Conservation (phyloP, 2,329 filamentous ascomycete species). For the Neurospora sp. region DNA sequence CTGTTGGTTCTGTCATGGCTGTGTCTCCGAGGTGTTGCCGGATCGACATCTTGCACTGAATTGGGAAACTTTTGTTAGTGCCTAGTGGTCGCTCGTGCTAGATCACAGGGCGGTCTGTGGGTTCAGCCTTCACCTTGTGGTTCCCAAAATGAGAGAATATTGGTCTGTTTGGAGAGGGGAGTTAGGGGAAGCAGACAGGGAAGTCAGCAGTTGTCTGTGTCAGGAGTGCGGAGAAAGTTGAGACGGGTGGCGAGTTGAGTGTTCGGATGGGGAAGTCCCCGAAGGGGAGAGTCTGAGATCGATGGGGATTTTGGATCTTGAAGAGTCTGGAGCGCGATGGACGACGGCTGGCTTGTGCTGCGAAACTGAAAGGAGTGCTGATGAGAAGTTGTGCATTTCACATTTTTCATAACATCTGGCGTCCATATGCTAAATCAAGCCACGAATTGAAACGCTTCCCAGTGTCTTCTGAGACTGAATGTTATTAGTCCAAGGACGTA, state of each 20-base stretch:
- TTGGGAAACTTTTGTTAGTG: neutral
- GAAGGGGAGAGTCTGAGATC: neutral
- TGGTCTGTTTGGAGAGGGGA: neutral
- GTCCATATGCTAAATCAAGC: neutral
- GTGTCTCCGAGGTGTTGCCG: neutral
- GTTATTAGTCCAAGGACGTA: neutral
- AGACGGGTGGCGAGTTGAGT: neutral
- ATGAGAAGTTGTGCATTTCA: neutral
- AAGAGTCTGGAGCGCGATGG: neutral
- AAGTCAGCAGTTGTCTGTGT: neutral
- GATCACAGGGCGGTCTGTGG: neutral
- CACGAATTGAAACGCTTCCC: neutral
- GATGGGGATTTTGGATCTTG: neutral
- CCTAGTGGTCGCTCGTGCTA: neutral
- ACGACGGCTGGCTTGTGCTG: neutral
- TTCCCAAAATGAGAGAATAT: neutral
- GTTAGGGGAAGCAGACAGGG: neutral
- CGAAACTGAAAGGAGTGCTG: neutral
- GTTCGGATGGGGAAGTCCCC: neutral
- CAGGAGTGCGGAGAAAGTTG: neutral
- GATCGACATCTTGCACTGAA: neutral
- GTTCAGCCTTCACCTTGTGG: neutral
- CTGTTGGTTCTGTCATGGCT: neutral
- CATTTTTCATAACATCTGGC: neutral
- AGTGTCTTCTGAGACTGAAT: neutral